Percentiles rank a stretch among this genome's conserved stretches.
phyloP scores from a whole-genome alignment of 345 rosid species.

The Populus nigra region DNA sequence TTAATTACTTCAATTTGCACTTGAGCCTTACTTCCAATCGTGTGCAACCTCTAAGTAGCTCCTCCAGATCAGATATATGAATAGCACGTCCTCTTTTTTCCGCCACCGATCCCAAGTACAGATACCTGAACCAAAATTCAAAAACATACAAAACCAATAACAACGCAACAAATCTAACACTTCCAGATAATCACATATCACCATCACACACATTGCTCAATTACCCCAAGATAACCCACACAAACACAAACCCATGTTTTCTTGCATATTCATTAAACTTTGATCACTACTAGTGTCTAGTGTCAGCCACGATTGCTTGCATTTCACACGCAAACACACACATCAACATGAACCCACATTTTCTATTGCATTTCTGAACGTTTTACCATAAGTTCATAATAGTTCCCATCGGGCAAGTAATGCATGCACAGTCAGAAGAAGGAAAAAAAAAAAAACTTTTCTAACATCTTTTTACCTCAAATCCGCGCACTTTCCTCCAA shows the following conservation, averaged over 20 bases:
- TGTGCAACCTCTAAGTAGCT: constrained; percentile 69
- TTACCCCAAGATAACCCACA: background rate
- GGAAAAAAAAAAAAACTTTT: too few species aligned
- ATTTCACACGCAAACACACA: background rate
- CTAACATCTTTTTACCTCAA: constrained; percentile 44
- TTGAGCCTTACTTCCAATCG: constrained; percentile 75
- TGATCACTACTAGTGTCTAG: background rate
- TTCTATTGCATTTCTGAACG: background rate
- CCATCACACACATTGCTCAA: background rate
- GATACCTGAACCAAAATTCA: constrained; percentile 41
- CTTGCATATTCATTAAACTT: background rate
- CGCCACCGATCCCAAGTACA: constrained; percentile 81
- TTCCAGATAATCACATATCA: background rate
- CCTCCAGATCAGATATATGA: constrained; percentile 70
- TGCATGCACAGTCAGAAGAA: background rate
- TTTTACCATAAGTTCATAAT: background rate
- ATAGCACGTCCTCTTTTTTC: constrained; percentile 73
- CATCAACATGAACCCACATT: background rate
- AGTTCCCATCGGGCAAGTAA: background rate
- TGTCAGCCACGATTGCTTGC: background rate
- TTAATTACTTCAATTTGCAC: constrained; percentile 2
- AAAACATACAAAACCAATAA: constrained; percentile 16
- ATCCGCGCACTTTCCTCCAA: constrained; percentile 64
- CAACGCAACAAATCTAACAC: background rate
- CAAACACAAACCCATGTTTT: background rate